These are phyloP conservation scores for Leccinum fuscescens DNA, from an alignment of 1,284 basidiomycete genomes.

Conservation along the genomic window DNA sequence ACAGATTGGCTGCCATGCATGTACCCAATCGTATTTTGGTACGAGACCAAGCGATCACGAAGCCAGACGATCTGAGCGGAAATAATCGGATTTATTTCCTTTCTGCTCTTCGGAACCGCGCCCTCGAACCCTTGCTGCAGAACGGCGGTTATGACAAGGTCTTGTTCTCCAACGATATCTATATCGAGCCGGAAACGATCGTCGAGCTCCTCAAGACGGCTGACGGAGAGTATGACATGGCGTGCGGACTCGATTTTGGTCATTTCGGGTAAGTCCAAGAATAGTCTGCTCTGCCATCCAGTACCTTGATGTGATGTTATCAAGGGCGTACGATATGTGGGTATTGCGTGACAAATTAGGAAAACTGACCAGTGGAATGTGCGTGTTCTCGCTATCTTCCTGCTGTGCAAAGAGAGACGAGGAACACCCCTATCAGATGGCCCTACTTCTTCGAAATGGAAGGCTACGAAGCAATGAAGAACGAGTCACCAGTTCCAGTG, in stretches of 20 bases:
- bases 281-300: neutral
- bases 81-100: constrained; percentile 43
- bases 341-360: constrained; percentile 25
- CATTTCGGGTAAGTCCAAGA: constrained; percentile 32
- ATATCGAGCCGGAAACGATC: constrained; percentile 44
- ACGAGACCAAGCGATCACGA: constrained; percentile 11
- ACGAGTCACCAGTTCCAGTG: constrained; percentile 47
- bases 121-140: constrained; percentile 42
- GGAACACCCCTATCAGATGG: constrained; percentile 36
- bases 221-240: constrained; percentile 51
- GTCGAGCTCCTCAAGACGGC: constrained; percentile 48
- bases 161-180: constrained; percentile 52
- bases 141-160: constrained; percentile 42
- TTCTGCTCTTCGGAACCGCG: constrained; percentile 45
- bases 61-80: constrained; percentile 5
- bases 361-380: constrained; percentile 19
- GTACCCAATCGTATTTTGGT: constrained; percentile 19
- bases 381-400: neutral
- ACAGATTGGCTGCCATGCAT: constrained; percentile 12
- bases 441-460: constrained; percentile 49
- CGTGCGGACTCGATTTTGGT: constrained; percentile 52
- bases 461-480: constrained; percentile 35
- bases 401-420: neutral
- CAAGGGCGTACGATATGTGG: constrained; percentile 26
- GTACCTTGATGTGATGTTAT: neutral